Percentiles rank a stretch among this genome's conserved stretches.
These are phyloP conservation scores for Rhizoclosmatium sp. DNA, from an alignment of 192 early-diverging fungal species.

Conservation along the genomic window DNA sequence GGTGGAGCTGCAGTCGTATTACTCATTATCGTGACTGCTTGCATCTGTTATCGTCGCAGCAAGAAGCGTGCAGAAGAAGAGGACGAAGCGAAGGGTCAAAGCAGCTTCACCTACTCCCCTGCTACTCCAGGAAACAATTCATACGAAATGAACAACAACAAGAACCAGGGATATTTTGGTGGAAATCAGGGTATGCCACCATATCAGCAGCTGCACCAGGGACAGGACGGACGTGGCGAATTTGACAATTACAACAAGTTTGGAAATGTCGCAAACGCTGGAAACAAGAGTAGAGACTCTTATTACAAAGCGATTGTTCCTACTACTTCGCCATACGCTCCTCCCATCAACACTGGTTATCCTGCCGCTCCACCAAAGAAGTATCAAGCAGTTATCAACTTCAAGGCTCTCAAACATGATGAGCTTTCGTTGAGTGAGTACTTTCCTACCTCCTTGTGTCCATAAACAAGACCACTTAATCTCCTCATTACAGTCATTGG, in stretches of 20 bases:
- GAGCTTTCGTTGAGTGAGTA: constrained; percentile 18
- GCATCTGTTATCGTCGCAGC: neutral
- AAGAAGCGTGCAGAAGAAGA: neutral
- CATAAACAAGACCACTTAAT: neutral
- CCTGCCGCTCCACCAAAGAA: neutral
- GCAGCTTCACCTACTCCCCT: neutral
- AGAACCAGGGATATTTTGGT: neutral
- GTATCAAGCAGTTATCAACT: constrained; percentile 20
- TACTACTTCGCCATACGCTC: neutral
- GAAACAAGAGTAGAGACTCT: constrained; percentile 22
- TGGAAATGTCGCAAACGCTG: neutral
- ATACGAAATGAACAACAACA: neutral
- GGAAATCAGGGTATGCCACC: too few species aligned
- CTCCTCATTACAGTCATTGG: constrained; percentile 11
- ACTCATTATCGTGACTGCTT: neutral
- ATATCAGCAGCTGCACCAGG: neutral
- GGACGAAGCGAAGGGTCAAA: neutral
- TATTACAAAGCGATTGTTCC: constrained; percentile 28
- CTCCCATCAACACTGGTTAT: neutral
- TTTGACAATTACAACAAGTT: neutral
- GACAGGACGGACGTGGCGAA: neutral
- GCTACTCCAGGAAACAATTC: too few species aligned
- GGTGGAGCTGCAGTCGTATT: constrained; percentile 2
- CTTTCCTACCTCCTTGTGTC: neutral
- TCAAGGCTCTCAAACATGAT: constrained; percentile 21